Percentiles rank a stretch among this genome's conserved stretches.
These are phyloP conservation scores for Melampsora larici-populina DNA, from an alignment of 1,284 basidiomycete species.

Conservation along the genomic window DNA sequence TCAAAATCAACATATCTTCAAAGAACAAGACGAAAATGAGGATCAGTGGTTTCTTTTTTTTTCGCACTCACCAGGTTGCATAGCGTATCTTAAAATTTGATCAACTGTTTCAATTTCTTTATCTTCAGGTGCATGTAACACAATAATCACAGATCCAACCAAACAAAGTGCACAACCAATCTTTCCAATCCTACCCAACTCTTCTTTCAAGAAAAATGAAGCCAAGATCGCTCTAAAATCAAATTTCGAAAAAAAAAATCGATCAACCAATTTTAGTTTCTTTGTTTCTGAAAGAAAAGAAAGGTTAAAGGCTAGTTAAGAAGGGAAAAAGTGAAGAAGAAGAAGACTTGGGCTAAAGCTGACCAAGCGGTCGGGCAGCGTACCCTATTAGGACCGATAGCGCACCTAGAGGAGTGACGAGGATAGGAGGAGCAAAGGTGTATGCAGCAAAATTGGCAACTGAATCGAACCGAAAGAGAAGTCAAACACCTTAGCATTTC, in stretches of 20 bases:
- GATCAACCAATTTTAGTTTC: neutral
- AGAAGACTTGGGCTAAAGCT: constrained; percentile 1
- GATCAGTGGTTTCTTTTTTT: neutral
- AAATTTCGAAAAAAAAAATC: neutral
- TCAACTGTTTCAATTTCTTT: constrained; percentile 90
- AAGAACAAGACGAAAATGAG: constrained; percentile 9
- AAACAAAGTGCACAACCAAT: constrained; percentile 89
- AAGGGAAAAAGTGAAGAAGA: constrained; percentile 1
- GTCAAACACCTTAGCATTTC: too few species aligned
- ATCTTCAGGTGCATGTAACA: constrained; percentile 94
- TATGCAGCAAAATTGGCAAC: constrained; percentile 99
- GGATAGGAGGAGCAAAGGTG: constrained; percentile 92
- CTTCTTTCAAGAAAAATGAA: constrained; percentile 86
- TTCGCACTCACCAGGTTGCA: constrained; percentile 75
- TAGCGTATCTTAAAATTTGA: constrained; percentile 83
- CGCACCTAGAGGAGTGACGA: constrained; percentile 93
- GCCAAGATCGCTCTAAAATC: constrained; percentile 82
- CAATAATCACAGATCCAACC: constrained; percentile 87
- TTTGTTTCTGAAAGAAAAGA: constrained; percentile 26
- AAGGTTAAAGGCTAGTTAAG: constrained; percentile 27
- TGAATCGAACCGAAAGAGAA: constrained; percentile 51
- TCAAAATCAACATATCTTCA: too few species aligned
- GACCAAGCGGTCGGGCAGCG: constrained; percentile 51
- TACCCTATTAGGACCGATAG: constrained; percentile 95
- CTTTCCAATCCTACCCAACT: constrained; percentile 85